Base-by-base conservation (phyloP, 1,139 yeast genomes). In the Kodamaea alishanica region DNA sequence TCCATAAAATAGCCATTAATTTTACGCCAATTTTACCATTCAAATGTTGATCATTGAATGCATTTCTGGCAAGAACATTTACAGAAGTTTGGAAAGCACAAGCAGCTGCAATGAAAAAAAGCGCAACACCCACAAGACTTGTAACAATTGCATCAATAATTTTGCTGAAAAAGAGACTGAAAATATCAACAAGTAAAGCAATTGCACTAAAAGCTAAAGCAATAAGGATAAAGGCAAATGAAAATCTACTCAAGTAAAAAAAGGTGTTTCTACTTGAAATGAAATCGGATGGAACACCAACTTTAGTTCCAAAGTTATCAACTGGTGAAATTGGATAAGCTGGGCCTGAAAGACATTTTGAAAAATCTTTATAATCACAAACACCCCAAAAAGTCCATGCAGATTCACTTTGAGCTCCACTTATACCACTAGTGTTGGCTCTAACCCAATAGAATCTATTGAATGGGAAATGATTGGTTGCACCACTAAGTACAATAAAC, bases 341-440 rank as follows among this genome's bases (percentile, higher is more conserved):
- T 31, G 77, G 76, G 10, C 73, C 75, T 36, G 57, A 55, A 26
- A 55, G 48, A 54, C 77, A 70, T 11, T 82, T 75, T 37, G 71
- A 64, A 46, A 65, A 64, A 52, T 63, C 55, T 20, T 49, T 38
- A 35, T 65, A 63, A 40, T 73, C 71, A 61, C 89, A 82, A 34
- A 82, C 74, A 50, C 92, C 92, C 94, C 94, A 84, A 67, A 79
- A 84, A 2, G 90, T 81, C 92, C 92, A 84, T 48, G 86, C 79
- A 12, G 87, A 66, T 42, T 51, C 51, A 26, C 60, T 43, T 28
- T 74, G 71, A n/a, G 89, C 87, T 42, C 68, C 65, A 7, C 71
- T 47, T 40, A 83, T 79, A 37, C 56, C 56, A 1, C 77, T 60
- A 37, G 92, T 84, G 56, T 83, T 82, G 37, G 83, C 92, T 57